phyloP scores from a whole-genome alignment of 225 moss, liverwort and hornwort genomes.

The Pseudisothecium myosuroides region DNA sequence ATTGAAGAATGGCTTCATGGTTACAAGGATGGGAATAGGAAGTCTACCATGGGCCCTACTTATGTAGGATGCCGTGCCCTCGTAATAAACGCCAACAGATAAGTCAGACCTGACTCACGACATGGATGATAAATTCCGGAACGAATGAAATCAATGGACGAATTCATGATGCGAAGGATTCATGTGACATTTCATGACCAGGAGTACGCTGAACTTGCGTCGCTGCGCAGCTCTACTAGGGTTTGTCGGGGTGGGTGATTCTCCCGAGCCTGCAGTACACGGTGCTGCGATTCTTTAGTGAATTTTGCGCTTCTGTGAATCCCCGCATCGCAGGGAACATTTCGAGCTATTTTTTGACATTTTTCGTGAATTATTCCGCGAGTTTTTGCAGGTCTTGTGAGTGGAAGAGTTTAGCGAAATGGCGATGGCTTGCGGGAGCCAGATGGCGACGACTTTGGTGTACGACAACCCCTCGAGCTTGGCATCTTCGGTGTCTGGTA shows the following conservation, averaged over 20 bases:
- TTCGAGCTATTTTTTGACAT: not conserved
- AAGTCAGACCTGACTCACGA: not conserved
- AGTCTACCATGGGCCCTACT: too few species aligned
- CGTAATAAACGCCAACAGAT: not conserved
- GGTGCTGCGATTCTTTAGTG: not conserved
- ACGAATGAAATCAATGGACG: not conserved
- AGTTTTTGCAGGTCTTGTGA: not conserved
- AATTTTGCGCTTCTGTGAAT: not conserved
- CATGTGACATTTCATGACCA: not conserved
- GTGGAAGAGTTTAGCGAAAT: not conserved
- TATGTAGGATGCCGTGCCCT: too few species aligned
- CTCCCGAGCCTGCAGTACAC: not conserved
- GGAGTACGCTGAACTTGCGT: not conserved
- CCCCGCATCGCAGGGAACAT: not conserved
- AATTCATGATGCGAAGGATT: too few species aligned
- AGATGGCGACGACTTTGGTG: conserved; percentile 14
- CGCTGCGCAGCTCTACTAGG: not conserved
- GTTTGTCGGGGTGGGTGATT: not conserved
- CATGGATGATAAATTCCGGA: not conserved
- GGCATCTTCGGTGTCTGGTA: not conserved
- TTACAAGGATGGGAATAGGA: too few species aligned
- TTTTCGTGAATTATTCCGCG: not conserved
- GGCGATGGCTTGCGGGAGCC: conserved; percentile 26
- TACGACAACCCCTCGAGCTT: not conserved
- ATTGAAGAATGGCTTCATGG: too few species aligned